Percentiles rank a stretch among this genome's conserved stretches.
Evolutionary conservation across 2,329 filamentous ascomycete species (phyloP).

Genomic region (Lasiodiplodia sp.): DNA sequence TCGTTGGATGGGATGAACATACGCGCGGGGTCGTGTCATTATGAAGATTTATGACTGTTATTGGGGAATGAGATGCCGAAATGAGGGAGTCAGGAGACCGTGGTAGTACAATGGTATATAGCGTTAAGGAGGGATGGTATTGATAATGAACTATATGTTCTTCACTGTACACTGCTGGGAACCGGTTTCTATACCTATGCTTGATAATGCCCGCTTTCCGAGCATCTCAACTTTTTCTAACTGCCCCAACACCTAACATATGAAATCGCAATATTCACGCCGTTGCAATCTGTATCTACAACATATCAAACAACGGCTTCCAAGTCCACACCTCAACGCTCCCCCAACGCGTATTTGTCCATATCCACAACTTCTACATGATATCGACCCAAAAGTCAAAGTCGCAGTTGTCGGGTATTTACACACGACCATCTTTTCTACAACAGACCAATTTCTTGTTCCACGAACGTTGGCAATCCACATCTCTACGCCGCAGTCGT

Average conservation of each 20-base stretch:
- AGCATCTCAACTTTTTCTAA: background rate
- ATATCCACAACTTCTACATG: too few relatives aligned
- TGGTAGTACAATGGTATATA: background rate
- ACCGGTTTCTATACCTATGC: background rate
- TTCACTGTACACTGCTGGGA: too few relatives aligned
- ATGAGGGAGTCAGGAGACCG: background rate
- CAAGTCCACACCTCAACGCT: too few relatives aligned
- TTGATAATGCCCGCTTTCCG: background rate
- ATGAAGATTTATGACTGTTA: background rate
- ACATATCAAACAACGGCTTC: too few relatives aligned
- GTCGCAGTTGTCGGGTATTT: too few relatives aligned
- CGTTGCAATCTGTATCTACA: background rate
- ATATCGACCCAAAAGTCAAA: too few relatives aligned
- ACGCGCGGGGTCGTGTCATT: slow-evolving; percentile 3
- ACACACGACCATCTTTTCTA: too few relatives aligned
- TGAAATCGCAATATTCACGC: background rate
- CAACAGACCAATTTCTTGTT: too few relatives aligned
- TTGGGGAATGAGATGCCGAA: background rate
- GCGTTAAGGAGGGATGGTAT: background rate
- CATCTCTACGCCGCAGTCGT: slow-evolving; percentile 8
- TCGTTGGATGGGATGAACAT: background rate
- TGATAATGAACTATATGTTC: background rate
- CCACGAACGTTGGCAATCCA: background rate
- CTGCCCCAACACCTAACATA: background rate
- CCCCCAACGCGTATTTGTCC: too few relatives aligned